Percentiles rank a stretch among this genome's conserved stretches.
These are phyloP conservation scores for Stylosanthes scabra DNA, from an alignment of 331 rosid species.

Conservation along the genomic window DNA sequence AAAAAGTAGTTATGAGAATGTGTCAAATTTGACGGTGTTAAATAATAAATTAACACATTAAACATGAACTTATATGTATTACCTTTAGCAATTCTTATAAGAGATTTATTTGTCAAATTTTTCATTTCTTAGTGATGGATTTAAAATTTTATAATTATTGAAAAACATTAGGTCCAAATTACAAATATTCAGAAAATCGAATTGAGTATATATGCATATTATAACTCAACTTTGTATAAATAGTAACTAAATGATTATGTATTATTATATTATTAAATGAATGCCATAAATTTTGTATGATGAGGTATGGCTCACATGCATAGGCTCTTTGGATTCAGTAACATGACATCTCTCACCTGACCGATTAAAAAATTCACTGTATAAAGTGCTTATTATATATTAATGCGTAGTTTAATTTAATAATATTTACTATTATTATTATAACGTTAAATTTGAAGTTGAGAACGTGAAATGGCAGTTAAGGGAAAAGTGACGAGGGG, in stretches of 20 bases:
- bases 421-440: background rate
- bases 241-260: background rate
- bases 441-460: background rate
- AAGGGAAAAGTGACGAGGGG: background rate
- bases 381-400: background rate
- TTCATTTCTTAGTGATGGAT: too few relatives aligned
- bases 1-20: too few relatives aligned
- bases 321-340: background rate
- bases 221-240: background rate
- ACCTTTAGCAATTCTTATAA: too few relatives aligned
- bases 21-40: too few relatives aligned
- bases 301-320: background rate
- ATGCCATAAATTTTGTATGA: background rate
- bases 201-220: too few relatives aligned
- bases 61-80: too few relatives aligned
- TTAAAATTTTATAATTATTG: too few relatives aligned
- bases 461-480: constrained; percentile 12
- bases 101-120: too few relatives aligned
- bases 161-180: too few relatives aligned
- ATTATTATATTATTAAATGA: too few relatives aligned
- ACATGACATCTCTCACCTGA: constrained; percentile 1
- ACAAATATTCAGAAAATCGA: too few relatives aligned
- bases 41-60: too few relatives aligned
- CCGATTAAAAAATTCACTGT: background rate
- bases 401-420: background rate